Evolutionary conservation across 768 basidiomycete genomes (phyloP), one percentile per base, ranked within the genome.

Genomic region (Paxillus rubicundulus): DNA sequence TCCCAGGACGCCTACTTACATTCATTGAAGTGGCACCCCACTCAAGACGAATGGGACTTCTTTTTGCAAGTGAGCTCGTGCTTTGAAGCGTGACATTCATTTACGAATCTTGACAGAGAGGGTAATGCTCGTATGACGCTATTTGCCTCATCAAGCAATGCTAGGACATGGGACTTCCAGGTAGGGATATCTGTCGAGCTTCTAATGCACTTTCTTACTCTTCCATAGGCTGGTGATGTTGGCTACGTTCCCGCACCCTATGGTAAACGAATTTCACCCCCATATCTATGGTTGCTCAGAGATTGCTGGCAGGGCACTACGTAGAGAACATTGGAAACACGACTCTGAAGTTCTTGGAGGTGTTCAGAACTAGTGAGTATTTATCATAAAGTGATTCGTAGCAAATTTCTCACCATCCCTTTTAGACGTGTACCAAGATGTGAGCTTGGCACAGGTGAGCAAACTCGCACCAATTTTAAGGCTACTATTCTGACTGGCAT

Each of bases 41-140:
- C 80, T 10, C 72, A 82, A 59, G 81, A 84, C 53, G 84, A 85
- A 67, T 86, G 84, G 84, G 74, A 69, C 45, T 81, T 75, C 64
- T 81, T 76, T 76, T 49, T 84, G 82, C 82, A 62, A 50, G 72
- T n/a, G 49, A 45, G 10, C 17, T 28, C 37, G 10, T 2, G 5
- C 33, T 30, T 30, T 27, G 10, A 12, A n/a, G 8, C 7, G 37
- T 20, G 9, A 13, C 36, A 4, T 44, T 39, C 21, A 56, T 41
- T 49, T 27, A 52, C 44, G 33, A 54, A 48, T 27, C 21, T 24
- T 16, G 16, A 9, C 53, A 86, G 82, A 36, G 74, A 78, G 63
- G 85, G 83, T 4, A 53, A 72, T 28, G 78, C 64, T 2, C 79
- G 84, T 21, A 70, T 83, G 53, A 84, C 82, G 0, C 62, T 84